Percentiles rank a stretch among this genome's conserved stretches.
phyloP scores from a whole-genome alignment of 2,329 filamentous ascomycete genomes.

The Biscogniauxia marginata region DNA sequence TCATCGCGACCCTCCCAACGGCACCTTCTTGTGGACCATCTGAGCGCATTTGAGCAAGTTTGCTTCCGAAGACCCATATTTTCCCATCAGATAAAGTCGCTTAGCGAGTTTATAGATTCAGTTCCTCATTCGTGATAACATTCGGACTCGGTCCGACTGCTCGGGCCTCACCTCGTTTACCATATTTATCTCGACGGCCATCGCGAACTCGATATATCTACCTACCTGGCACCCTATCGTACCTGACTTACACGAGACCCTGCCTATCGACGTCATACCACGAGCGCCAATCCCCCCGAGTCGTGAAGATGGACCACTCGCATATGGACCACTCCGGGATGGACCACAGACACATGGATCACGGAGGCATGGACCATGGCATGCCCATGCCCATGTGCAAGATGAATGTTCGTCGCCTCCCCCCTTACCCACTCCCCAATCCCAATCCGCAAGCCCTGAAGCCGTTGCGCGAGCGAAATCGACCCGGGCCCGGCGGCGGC shows the following conservation, averaged over 20 bases:
- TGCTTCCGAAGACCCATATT: conserved; percentile 9
- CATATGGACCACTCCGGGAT: conserved; percentile 47
- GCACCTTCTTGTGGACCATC: conserved; percentile 3
- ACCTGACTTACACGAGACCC: neutral
- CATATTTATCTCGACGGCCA: neutral
- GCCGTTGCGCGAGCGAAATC: neutral
- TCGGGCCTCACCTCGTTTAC: no score
- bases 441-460: conserved; percentile 5
- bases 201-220: neutral
- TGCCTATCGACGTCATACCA: neutral
- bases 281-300: neutral
- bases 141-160: no score
- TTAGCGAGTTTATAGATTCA: neutral
- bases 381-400: conserved; percentile 61
- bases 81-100: neutral
- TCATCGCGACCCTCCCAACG: conserved; percentile 1
- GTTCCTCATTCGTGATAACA: neutral
- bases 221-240: neutral
- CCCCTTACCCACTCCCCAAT: neutral
- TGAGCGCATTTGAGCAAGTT: conserved; percentile 45
- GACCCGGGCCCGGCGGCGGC: no score
- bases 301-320: conserved; percentile 37
- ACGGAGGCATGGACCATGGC: conserved; percentile 55
- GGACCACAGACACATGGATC: conserved; percentile 52
- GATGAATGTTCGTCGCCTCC: conserved; percentile 71